phyloP scores from a whole-genome alignment of 352 stramenopile species.

The Phytophthora cactorum region DNA sequence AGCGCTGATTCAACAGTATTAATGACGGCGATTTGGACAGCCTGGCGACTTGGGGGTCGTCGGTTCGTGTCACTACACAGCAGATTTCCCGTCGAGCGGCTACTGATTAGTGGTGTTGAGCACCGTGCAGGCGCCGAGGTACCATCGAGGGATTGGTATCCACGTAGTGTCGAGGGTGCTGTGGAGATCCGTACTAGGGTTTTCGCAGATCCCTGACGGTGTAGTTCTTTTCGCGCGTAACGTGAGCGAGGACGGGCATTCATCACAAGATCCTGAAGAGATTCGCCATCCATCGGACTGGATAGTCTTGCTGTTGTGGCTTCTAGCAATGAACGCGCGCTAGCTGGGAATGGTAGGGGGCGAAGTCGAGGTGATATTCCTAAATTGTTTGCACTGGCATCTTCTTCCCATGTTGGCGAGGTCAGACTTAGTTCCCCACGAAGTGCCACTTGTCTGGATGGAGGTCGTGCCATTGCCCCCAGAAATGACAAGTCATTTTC shows the following conservation, averaged over 20 bases:
- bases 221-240: conserved; percentile 58
- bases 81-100: conserved; percentile 11
- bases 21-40: conserved; percentile 13
- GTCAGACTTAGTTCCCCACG: conserved; percentile 37
- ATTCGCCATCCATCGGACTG: conserved; percentile 11
- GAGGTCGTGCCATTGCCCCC: conserved; percentile 10
- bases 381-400: not conserved
- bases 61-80: not conserved
- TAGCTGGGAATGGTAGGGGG: conserved; percentile 16
- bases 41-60: conserved; percentile 19
- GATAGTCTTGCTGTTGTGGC: conserved; percentile 9
- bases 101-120: conserved; percentile 4
- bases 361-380: conserved; percentile 23
- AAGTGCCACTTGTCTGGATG: conserved; percentile 45
- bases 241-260: conserved; percentile 57
- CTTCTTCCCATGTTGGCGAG: conserved; percentile 25
- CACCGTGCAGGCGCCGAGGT: not conserved
- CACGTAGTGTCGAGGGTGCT: conserved; percentile 17
- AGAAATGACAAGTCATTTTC: not conserved
- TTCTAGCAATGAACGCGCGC: conserved; percentile 14
- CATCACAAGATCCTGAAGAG: conserved; percentile 29
- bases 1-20: conserved; percentile 23
- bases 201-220: conserved; percentile 32
- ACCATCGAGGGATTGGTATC: conserved; percentile 11
- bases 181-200: conserved; percentile 46